Evolutionary conservation across 2,329 filamentous ascomycete species (phyloP).

Genomic region (Colletotrichum kahawae): DNA sequence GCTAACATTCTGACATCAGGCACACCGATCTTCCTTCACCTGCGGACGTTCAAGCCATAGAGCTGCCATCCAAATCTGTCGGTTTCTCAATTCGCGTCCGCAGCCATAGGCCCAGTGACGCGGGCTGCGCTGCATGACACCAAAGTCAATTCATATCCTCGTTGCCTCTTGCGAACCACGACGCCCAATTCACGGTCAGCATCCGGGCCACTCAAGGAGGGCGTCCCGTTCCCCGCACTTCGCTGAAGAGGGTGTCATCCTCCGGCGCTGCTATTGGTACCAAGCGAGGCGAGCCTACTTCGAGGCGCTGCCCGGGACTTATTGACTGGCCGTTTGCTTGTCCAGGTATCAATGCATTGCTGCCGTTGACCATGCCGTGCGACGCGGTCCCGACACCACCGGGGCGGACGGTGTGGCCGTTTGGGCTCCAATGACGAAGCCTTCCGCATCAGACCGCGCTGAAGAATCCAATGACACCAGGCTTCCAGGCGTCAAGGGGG

Average conservation of each 20-base stretch:
- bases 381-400: not conserved
- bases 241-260: not conserved
- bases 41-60: not conserved
- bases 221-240: not conserved
- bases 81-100: not conserved
- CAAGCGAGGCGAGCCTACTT: not conserved
- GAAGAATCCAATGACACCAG: not conserved
- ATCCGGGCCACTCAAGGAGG: not conserved
- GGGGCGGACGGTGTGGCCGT: not conserved
- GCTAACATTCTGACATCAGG: not conserved
- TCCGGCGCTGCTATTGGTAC: not conserved
- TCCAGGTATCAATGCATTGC: conserved; percentile 1
- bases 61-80: not conserved
- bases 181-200: not conserved
- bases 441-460: not conserved
- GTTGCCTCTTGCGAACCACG: not conserved
- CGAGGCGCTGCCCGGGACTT: not conserved
- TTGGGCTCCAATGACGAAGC: not conserved
- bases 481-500: not conserved
- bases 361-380: not conserved
- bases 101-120: not conserved
- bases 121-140: not conserved
- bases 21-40: not conserved
- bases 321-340: not conserved
- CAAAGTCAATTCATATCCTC: not conserved